Conservation (phyloP, 2,329 filamentous ascomycete species). For the Thelonectria blattea region DNA sequence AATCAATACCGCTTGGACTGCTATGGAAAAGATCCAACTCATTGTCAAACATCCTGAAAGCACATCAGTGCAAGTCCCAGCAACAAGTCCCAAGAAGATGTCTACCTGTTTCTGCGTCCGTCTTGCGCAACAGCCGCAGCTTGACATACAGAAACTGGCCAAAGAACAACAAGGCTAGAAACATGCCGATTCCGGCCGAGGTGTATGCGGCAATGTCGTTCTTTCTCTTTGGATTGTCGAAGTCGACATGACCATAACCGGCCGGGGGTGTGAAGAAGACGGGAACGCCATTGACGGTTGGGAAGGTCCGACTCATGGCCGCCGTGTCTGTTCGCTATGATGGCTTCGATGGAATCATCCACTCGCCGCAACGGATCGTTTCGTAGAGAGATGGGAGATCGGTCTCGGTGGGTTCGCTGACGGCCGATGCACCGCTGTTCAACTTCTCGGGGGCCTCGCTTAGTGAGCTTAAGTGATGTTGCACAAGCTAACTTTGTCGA, state of each 20-base stretch:
- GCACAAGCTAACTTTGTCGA: neutral
- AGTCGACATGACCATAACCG: constrained; percentile 42
- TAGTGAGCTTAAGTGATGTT: neutral
- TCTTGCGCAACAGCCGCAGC: constrained; percentile 28
- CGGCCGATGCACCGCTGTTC: neutral
- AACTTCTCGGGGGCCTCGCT: neutral
- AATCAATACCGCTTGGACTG: constrained; percentile 25
- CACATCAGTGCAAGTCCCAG: neutral
- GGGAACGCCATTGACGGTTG: constrained; percentile 25
- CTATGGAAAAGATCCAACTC: constrained; percentile 32
- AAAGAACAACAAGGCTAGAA: constrained; percentile 32
- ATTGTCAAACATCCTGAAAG: constrained; percentile 27
- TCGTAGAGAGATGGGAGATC: neutral
- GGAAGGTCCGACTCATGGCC: constrained; percentile 23
- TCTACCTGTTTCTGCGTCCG: constrained; percentile 31
- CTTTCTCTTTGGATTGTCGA: constrained; percentile 40
- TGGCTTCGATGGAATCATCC: neutral
- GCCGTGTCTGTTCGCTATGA: neutral
- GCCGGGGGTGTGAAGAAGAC: constrained; percentile 35
- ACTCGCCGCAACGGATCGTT: neutral
- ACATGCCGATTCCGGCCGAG: constrained; percentile 27
- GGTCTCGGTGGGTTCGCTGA: neutral
- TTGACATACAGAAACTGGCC: constrained; percentile 37
- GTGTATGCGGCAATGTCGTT: constrained; percentile 30
- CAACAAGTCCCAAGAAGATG: neutral